Base-by-base conservation (phyloP, 768 basidiomycete genomes). In the Russula sp. region DNA sequence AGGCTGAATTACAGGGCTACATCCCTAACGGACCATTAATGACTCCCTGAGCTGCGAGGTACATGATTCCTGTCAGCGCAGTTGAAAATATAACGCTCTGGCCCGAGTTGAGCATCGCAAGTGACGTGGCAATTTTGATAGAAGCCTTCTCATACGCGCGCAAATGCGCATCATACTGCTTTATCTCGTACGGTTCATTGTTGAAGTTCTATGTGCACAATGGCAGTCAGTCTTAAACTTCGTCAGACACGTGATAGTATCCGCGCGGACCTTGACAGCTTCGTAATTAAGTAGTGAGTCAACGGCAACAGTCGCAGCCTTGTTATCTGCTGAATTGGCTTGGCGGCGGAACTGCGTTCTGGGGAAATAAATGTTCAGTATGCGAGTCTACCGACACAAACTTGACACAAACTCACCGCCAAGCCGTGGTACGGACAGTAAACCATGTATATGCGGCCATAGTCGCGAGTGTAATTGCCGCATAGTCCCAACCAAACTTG, bases 281-380 rank as follows among this genome's bases (percentile, higher is more conserved):
- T 99, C 97, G 70, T 93, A 98, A 71, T 99, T 99, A 73, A 99
- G 96, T 49, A 99, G 77, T 0, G 95, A 92, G 72, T 99, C 97
- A 3, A 98, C 93, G 3, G 93, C 91, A 2, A 89, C 84, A 0
- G 92, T 91, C 0, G 96, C 97, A 18, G 96, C 95, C 71, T 89
- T 91, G 75, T 99, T 98, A 68, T 99, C 97, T 0, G 97, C 97
- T 61, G 89, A 83, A 74, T 99, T 99, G 0, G 96, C 97, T 64
- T 97, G 84, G 51, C 94, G 85, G 31, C 97, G 88, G 78, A 98
- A 98, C 55, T 84, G 85, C 0, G 94, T 98, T 63, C 95, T 96
- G 20, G 39, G 39, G 10, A 31, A 55, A 34, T 27, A 49, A 4
- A 27, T 40, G 42, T 16, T 42, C 20, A 55, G 35, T 10, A 49